A percentile compares a stretch with the other conserved stretches of the same genome.
Evolutionary conservation across 257 asterid species (phyloP).

Genomic region (Plectranthus barbatus): DNA sequence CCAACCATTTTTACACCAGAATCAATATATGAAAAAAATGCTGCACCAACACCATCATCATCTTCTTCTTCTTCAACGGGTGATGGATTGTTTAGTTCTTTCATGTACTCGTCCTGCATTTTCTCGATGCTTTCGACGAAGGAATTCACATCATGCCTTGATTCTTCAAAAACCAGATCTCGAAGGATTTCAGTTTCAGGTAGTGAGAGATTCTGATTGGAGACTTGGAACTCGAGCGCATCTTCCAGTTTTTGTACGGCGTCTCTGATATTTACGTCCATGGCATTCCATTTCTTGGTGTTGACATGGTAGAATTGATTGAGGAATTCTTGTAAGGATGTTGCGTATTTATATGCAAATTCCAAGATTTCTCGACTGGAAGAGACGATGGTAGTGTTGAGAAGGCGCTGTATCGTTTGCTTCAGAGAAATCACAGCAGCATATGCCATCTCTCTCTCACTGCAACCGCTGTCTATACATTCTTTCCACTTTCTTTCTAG

Average conservation of each 20-base stretch:
- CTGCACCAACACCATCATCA: neutral
- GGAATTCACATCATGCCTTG: neutral
- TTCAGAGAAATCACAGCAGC: neutral
- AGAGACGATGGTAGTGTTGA: neutral
- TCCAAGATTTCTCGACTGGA: neutral
- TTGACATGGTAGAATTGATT: neutral
- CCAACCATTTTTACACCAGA: neutral
- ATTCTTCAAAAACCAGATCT: neutral
- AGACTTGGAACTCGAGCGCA: neutral
- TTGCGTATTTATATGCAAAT: neutral
- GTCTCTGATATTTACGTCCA: neutral
- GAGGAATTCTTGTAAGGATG: neutral
- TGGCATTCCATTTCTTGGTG: neutral
- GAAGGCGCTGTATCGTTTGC: neutral
- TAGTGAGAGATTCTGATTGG: neutral
- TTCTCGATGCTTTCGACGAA: neutral
- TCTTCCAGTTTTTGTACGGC: neutral
- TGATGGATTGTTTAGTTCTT: neutral
- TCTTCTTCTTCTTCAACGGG: neutral
- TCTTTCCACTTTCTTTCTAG: too few relatives aligned
- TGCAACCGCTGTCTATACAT: too few relatives aligned
- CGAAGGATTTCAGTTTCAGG: neutral
- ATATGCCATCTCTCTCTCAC: neutral
- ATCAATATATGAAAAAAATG: neutral
- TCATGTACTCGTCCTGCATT: neutral